These are phyloP conservation scores for Apiospora koreana DNA, from an alignment of 2,329 filamentous ascomycete genomes.

Conservation along the genomic window DNA sequence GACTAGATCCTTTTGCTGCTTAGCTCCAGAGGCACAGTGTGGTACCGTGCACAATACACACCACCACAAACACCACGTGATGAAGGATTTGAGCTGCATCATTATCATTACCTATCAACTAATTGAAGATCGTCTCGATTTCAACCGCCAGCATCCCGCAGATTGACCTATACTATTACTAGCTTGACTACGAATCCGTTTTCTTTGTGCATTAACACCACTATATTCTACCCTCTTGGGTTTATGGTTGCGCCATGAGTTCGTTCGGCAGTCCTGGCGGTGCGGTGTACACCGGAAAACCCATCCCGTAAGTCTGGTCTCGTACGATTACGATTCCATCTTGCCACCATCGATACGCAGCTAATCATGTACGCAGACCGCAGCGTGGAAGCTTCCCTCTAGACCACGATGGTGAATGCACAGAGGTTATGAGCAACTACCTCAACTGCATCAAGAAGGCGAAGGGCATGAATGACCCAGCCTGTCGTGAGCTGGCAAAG, in stretches of 20 bases:
- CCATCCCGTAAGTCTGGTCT: slow-evolving; percentile 61
- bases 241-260: slow-evolving; percentile 46
- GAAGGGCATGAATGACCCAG: slow-evolving; percentile 80
- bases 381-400: slow-evolving; percentile 95
- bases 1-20: not conserved
- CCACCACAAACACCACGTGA: not conserved
- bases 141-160: not conserved
- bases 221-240: not conserved
- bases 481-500: slow-evolving; percentile 85
- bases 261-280: slow-evolving; percentile 72
- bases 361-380: slow-evolving; percentile 55
- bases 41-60: not conserved
- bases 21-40: not conserved
- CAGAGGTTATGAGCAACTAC: slow-evolving; percentile 81
- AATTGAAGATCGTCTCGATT: not conserved
- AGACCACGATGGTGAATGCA: slow-evolving; percentile 95
- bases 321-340: not conserved
- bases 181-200: not conserved
- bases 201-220: no score
- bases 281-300: slow-evolving; percentile 63
- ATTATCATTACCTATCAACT: not conserved
- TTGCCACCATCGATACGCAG: not conserved
- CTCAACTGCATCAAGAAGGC: slow-evolving; percentile 83
- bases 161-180: not conserved
- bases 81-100: not conserved